phyloP scores from a whole-genome alignment of 75 land plant genomes.

The Pinus taeda region DNA sequence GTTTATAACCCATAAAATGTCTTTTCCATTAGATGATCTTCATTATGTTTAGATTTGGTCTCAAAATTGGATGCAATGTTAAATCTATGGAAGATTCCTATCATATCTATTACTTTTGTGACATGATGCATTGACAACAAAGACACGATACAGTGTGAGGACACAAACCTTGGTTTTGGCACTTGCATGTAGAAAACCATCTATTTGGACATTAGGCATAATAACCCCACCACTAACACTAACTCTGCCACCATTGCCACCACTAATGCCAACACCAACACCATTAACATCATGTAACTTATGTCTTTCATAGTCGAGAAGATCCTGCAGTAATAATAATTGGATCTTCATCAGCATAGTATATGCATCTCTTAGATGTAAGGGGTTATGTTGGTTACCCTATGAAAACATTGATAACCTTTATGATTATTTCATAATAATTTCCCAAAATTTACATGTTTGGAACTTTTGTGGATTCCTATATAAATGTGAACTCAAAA shows the following conservation, averaged over 20 bases:
- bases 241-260: conserved; percentile 2
- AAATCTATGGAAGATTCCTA: neutral
- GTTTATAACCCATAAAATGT: too few relatives aligned
- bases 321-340: conserved; percentile 46
- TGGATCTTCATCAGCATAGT: neutral
- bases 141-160: neutral
- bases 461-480: neutral
- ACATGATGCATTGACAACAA: neutral
- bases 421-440: too few relatives aligned
- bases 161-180: neutral
- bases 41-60: neutral
- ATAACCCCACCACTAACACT: neutral
- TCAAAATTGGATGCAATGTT: neutral
- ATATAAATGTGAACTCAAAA: neutral
- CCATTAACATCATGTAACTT: conserved; percentile 25
- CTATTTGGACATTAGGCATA: conserved; percentile 8
- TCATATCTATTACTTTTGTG: too few relatives aligned
- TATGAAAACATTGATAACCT: neutral
- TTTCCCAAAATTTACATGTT: neutral
- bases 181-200: neutral
- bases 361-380: neutral
- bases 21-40: neutral
- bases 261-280: neutral
- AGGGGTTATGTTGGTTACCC: neutral
- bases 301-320: too few relatives aligned